These are phyloP conservation scores for Silene conica DNA, from an alignment of 148 eudicot genomes.

Conservation along the genomic window DNA sequence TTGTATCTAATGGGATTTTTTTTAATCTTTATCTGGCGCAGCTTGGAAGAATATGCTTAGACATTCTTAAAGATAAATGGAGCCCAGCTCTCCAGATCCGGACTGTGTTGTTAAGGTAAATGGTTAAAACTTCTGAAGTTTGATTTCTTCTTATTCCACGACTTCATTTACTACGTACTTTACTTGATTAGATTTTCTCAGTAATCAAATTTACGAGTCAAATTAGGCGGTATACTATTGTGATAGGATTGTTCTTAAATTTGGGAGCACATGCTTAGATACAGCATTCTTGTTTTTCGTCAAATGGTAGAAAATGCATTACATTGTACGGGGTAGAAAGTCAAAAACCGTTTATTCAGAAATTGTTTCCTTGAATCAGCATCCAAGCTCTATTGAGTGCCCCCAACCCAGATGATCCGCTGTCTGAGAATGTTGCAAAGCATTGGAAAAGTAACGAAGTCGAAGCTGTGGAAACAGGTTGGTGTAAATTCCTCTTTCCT, in stretches of 20 bases:
- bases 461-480: conserved; percentile 99
- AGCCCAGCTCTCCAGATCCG: conserved; percentile 99
- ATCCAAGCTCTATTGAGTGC: conserved; percentile 98
- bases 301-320: background rate
- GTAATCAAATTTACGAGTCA: background rate
- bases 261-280: background rate
- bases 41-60: conserved; percentile 99
- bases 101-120: conserved; percentile 89
- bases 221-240: background rate
- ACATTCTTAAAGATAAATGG: conserved; percentile 98
- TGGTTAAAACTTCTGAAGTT: background rate
- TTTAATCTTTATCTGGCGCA: conserved; percentile 23
- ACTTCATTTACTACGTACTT: background rate
- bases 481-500: background rate
- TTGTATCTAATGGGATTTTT: background rate
- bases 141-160: background rate
- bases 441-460: conserved; percentile 91
- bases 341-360: background rate
- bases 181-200: background rate
- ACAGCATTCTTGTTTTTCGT: background rate
- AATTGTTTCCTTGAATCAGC: conserved; percentile 34
- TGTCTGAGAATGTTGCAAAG: conserved; percentile 95
- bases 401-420: conserved; percentile 98
- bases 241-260: background rate
- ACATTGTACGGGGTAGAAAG: background rate